Percentiles rank a stretch among this genome's conserved stretches.
phyloP scores from a whole-genome alignment of 805 yeast genomes.

The Scheffersomyces ergatensis region DNA sequence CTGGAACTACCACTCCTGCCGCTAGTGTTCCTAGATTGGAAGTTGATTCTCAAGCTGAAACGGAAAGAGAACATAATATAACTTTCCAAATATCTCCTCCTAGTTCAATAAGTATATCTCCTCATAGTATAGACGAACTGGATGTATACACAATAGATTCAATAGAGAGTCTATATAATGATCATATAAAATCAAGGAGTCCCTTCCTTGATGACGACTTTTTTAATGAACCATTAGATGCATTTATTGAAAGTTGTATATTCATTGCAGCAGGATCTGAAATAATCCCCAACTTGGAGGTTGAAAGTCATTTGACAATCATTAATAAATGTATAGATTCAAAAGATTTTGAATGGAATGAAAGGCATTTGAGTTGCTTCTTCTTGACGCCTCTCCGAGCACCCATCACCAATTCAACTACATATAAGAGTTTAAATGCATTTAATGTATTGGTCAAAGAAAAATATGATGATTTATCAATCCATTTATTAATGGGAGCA shows the following conservation, averaged over 20 bases:
- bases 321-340: conserved; percentile 2
- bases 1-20: too few relatives aligned
- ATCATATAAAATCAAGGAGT: conserved; percentile 14
- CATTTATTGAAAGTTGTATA: conserved; percentile 16
- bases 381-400: conserved; percentile 15
- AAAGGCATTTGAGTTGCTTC: conserved; percentile 12
- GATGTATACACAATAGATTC: neutral
- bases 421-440: conserved; percentile 6
- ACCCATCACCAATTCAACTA: conserved; percentile 4
- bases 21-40: neutral
- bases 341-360: conserved; percentile 11
- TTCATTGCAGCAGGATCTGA: conserved; percentile 10
- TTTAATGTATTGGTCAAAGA: conserved; percentile 11
- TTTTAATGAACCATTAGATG: conserved; percentile 9
- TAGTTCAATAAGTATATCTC: too few relatives aligned
- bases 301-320: conserved; percentile 5
- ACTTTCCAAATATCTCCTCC: neutral
- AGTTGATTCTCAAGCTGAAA: neutral
- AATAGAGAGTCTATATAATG: conserved; percentile 6
- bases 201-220: conserved; percentile 13
- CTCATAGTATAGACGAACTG: too few relatives aligned
- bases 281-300: conserved; percentile 7
- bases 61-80: neutral
- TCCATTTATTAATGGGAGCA: conserved; percentile 13
- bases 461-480: conserved; percentile 1